phyloP scores from a whole-genome alignment of 2,329 filamentous ascomycete species.

The Xylaria sp. region DNA sequence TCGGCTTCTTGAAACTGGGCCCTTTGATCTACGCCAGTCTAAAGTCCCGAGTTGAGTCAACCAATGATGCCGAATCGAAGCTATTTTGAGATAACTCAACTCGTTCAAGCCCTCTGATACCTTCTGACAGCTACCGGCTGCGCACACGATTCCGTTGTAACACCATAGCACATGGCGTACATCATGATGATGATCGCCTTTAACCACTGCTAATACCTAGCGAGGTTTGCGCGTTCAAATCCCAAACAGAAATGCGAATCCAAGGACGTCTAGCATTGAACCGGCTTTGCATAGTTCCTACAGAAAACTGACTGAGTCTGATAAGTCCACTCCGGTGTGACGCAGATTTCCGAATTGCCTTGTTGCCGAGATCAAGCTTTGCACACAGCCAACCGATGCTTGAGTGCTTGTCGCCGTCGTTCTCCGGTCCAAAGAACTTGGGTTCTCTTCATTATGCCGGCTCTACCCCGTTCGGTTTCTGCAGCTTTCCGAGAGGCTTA shows the following conservation, averaged over 20 bases:
- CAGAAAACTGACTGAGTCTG: no score
- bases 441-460: background rate
- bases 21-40: conserved; percentile 11
- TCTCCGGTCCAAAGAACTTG: background rate
- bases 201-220: background rate
- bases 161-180: background rate
- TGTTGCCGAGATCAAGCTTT: background rate
- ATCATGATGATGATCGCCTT: background rate
- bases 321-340: conserved; percentile 1
- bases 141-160: conserved; percentile 2
- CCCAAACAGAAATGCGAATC: background rate
- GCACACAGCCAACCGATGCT: background rate
- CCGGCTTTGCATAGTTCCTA: no score
- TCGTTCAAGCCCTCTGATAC: background rate
- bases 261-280: background rate
- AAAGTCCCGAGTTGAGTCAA: conserved; percentile 5
- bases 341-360: background rate
- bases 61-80: conserved; percentile 7
- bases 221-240: conserved; percentile 2
- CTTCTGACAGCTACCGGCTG: background rate
- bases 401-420: background rate
- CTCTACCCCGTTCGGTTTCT: conserved; percentile 3
- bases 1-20: conserved; percentile 22
- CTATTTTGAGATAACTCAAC: background rate
- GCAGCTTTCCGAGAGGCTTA: conserved; percentile 13